phyloP scores from a whole-genome alignment of 164 flowering plant species.

The Dillenia suffruticosa region DNA sequence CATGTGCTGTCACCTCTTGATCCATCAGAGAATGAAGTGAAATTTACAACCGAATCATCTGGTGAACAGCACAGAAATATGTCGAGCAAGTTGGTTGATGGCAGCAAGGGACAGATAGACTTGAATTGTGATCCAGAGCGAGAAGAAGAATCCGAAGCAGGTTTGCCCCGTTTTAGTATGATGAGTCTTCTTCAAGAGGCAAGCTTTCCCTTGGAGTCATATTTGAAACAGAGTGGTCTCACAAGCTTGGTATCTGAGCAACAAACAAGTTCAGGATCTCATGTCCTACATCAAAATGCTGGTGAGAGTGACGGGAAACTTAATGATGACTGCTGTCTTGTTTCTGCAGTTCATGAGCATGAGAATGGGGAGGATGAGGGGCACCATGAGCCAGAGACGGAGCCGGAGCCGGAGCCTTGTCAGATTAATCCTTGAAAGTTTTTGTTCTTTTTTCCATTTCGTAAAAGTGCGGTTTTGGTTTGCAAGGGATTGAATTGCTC shows the following conservation, averaged over 20 bases:
- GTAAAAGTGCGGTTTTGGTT: no score
- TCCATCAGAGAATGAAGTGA: constrained; percentile 30
- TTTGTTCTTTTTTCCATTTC: no score
- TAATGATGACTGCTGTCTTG: constrained; percentile 23
- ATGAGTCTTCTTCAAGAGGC: constrained; percentile 71
- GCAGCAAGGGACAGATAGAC: constrained; percentile 46
- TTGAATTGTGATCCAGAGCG: constrained; percentile 67
- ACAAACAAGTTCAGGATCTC: constrained; percentile 39
- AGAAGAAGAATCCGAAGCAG: constrained; percentile 33
- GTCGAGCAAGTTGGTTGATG: constrained; percentile 22
- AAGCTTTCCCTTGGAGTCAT: constrained; percentile 61
- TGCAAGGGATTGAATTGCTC: no score
- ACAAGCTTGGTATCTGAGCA: constrained; percentile 57
- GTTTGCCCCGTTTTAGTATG: constrained; percentile 49
- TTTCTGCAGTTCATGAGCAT: constrained; percentile 22
- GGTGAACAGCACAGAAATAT: constrained; percentile 23
- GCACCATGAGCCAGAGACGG: constrained; percentile 13
- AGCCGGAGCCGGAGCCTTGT: constrained; percentile 11
- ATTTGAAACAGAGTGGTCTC: constrained; percentile 74
- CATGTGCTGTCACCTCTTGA: constrained; percentile 17
- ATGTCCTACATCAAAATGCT: constrained; percentile 24
- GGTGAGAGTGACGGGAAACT: constrained; percentile 36
- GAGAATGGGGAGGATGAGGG: constrained; percentile 36
- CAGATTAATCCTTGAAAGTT: no score
- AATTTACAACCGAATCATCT: constrained; percentile 24